Conservation (phyloP, 1,284 basidiomycete genomes). For the Leccinum angustisporum region DNA sequence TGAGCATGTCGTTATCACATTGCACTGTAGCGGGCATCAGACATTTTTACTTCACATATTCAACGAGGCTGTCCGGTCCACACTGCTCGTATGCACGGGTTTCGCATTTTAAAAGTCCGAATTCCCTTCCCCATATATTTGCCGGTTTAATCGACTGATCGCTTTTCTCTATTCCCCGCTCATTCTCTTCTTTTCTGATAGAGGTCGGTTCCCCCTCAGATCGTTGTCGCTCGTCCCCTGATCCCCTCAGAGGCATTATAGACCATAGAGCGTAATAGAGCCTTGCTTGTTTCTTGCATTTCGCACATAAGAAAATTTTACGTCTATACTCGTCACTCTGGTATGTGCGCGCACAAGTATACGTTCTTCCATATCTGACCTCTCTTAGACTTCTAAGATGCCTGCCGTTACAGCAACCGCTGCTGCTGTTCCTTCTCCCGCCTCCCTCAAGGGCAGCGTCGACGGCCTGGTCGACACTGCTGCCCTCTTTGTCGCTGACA, state of each 20-base stretch:
- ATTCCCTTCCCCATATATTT: conserved; percentile 18
- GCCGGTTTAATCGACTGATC: not conserved
- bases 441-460: conserved; percentile 64
- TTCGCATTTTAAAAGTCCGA: conserved; percentile 36
- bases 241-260: conserved; percentile 42
- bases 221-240: not conserved
- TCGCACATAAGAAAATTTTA: conserved; percentile 36
- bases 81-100: conserved; percentile 1
- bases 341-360: conserved; percentile 31
- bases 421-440: conserved; percentile 50
- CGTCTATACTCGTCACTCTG: conserved; percentile 34
- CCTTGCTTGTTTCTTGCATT: conserved; percentile 48
- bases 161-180: conserved; percentile 27
- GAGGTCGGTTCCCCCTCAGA: conserved; percentile 40
- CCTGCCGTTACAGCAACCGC: conserved; percentile 64
- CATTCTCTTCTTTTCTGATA: conserved; percentile 41
- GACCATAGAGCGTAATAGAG: conserved; percentile 56
- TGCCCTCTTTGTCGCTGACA: conserved; percentile 72
- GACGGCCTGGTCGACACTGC: conserved; percentile 63
- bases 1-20: conserved; percentile 7
- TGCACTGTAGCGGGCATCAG: conserved; percentile 2
- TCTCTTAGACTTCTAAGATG: conserved; percentile 58
- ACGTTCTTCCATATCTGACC: conserved; percentile 3
- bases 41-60: conserved; percentile 5
- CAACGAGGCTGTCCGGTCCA: conserved; percentile 20